phyloP scores from a whole-genome alignment of 2,329 filamentous ascomycete genomes.

The Aureobasidium mangrovei region DNA sequence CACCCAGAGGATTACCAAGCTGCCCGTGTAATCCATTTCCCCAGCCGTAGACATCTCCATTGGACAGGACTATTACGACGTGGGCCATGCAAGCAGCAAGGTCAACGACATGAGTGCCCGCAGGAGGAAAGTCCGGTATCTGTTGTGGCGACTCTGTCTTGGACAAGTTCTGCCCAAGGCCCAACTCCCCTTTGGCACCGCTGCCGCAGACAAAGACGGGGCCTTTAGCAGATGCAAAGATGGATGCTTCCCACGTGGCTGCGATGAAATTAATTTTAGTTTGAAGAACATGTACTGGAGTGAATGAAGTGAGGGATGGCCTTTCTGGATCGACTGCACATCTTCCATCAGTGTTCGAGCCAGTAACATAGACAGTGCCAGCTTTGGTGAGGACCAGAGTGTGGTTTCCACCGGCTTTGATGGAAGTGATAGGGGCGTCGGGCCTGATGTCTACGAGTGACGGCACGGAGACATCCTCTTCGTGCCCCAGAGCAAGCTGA shows the following conservation, averaged over 20 bases:
- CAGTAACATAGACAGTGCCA: constrained; percentile 56
- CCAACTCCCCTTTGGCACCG: constrained; percentile 64
- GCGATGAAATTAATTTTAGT: constrained; percentile 41
- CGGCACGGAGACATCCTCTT: constrained; percentile 32
- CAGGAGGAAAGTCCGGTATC: constrained; percentile 57
- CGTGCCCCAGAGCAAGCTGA: constrained; percentile 42
- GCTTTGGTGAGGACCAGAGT: constrained; percentile 60
- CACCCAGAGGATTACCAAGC: constrained; percentile 51
- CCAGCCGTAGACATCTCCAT: constrained; percentile 80
- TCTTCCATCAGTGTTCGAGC: constrained; percentile 46
- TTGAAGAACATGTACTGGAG: background rate
- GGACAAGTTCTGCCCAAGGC: constrained; percentile 40
- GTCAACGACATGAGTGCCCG: constrained; percentile 49
- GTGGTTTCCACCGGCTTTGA: constrained; percentile 74
- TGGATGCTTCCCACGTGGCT: constrained; percentile 70
- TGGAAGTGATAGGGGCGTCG: constrained; percentile 19
- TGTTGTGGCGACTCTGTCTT: constrained; percentile 31
- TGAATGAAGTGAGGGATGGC: constrained; percentile 14
- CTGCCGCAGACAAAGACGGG: constrained; percentile 55
- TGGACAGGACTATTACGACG: constrained; percentile 60
- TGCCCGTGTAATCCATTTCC: constrained; percentile 81
- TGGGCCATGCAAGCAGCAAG: constrained; percentile 72
- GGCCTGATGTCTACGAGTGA: constrained; percentile 8
- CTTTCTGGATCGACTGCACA: constrained; percentile 26
- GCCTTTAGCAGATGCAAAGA: constrained; percentile 49